Base-by-base conservation (phyloP, 2,329 filamentous ascomycete species). In the Colletotrichum sp. region DNA sequence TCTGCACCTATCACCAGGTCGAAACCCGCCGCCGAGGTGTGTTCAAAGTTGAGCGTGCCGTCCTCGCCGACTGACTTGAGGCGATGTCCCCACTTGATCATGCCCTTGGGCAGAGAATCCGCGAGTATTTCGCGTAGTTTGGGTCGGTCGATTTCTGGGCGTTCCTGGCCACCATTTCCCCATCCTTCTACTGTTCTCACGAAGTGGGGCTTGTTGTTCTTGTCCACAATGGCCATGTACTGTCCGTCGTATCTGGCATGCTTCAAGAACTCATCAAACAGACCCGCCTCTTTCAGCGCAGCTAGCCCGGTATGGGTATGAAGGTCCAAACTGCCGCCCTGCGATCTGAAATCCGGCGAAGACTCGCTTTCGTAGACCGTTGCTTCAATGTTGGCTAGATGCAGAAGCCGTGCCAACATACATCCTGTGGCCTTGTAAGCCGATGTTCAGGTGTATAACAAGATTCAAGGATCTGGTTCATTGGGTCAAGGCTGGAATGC, bases 321-420 rank as follows among this genome's bases (percentile, higher is more conserved):
- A 10, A 92, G 81, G 78, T 92, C 90, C 4, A 92, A 85, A 6
- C 84, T 88, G 10, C 90, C 90, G 36, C 90, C 90, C 79, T 91
- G 88, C 7, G 82, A 85, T 57, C 88, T 85, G 70, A 86, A 86
- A 75, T 87, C 78, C n/a, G 86, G 84, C 5, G 85, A 84, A 9
- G 82, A 70, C 32, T 90, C 88, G 62, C 85, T 83, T 81, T 92
- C 88, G 78, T 88, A 92, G 30, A 92, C 82, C 8, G 85, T 88
- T 75, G 87, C 86, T 6, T 87, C 81, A 65, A 90, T 84, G 64
- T 83, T 81, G 72, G 87, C 83, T n/a, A 85, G 80, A 66, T 88
- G 84, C 9, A 92, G 86, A 44, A 92, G 85, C 24, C 88, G 87
- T 55, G 89, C 90, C 2, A 92, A 84, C 63, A 87, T 88, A 59